Evolutionary conservation across 2,329 filamentous ascomycete species (phyloP).

Genomic region (Xylaria sp.): DNA sequence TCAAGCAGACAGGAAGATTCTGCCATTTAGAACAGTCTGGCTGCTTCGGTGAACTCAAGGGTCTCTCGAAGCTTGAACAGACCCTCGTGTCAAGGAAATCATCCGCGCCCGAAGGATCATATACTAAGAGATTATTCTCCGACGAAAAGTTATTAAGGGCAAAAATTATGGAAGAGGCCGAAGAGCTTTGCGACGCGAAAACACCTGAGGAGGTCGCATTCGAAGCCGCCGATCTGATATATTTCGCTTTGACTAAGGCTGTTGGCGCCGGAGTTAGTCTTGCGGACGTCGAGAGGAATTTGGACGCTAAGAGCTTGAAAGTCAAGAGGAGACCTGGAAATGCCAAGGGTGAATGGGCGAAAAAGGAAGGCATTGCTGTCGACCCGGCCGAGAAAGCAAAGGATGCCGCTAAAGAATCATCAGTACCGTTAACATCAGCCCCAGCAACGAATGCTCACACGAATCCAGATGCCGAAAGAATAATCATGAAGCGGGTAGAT

Average conservation of each 20-base stretch:
- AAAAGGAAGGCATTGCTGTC: constrained; percentile 76
- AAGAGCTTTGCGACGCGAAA: constrained; percentile 90
- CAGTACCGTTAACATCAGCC: constrained; percentile 50
- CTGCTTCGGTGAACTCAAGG: constrained; percentile 88
- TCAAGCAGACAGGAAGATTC: constrained; percentile 91
- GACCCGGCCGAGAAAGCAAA: constrained; percentile 49
- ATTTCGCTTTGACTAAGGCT: constrained; percentile 94
- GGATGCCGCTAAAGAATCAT: constrained; percentile 51
- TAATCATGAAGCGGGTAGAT: constrained; percentile 85
- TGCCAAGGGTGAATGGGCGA: constrained; percentile 92
- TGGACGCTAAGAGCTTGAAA: constrained; percentile 95
- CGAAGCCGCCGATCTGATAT: constrained; percentile 93
- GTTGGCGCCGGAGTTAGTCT: constrained; percentile 85
- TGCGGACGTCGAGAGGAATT: constrained; percentile 88
- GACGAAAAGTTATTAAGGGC: constrained; percentile 89
- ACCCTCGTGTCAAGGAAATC: constrained; percentile 84
- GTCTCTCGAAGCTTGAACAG: constrained; percentile 86
- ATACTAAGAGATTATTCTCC: constrained; percentile 91
- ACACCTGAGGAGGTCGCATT: constrained; percentile 87
- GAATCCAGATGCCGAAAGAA: constrained; percentile 60
- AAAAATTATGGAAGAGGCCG: constrained; percentile 98
- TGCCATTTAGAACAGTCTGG: constrained; percentile 93
- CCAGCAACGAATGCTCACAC: constrained; percentile 57
- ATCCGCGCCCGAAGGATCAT: constrained; percentile 88
- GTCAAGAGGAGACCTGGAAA: constrained; percentile 93